These are phyloP conservation scores for Vachellia pachyceras DNA, from an alignment of 306 rosid species.

Conservation along the genomic window DNA sequence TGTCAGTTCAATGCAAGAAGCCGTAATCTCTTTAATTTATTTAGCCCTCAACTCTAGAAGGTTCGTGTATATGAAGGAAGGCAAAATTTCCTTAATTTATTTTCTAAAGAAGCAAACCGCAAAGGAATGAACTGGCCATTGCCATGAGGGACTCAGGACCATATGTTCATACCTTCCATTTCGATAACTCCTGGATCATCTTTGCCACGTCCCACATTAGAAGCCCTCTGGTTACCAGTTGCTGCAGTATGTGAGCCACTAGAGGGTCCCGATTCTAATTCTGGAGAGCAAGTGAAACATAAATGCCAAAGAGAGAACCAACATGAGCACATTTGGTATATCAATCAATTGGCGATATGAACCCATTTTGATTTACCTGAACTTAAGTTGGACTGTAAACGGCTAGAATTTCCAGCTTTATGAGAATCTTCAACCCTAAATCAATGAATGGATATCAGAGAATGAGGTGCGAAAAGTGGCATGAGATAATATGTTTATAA, in stretches of 20 bases:
- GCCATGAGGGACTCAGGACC: background rate
- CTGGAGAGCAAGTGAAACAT: slow-evolving; percentile 48
- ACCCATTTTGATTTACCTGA: slow-evolving; percentile 59
- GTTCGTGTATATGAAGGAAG: slow-evolving; percentile 13
- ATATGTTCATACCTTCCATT: slow-evolving; percentile 69
- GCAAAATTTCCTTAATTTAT: slow-evolving; percentile 1
- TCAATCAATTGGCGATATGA: slow-evolving; percentile 1
- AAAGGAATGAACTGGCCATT: slow-evolving; percentile 12
- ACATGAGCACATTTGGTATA: background rate
- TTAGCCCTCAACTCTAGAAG: slow-evolving; percentile 27
- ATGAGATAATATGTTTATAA: slow-evolving; percentile 30
- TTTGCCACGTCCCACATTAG: slow-evolving; percentile 64
- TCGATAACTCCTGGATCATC: slow-evolving; percentile 65
- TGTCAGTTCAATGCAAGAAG: slow-evolving; percentile 17
- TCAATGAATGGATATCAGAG: slow-evolving; percentile 38
- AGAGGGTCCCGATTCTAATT: slow-evolving; percentile 60
- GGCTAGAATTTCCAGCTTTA: slow-evolving; percentile 67
- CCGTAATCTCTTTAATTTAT: background rate
- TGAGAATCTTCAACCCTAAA: slow-evolving; percentile 85
- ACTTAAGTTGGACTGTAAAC: slow-evolving; percentile 66
- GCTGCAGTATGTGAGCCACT: slow-evolving; percentile 49
- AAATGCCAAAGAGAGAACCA: slow-evolving; percentile 35
- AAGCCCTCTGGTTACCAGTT: slow-evolving; percentile 70
- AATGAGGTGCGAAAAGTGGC: slow-evolving; percentile 31
- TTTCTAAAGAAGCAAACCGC: slow-evolving; percentile 7